Base-by-base conservation (phyloP, 768 basidiomycete genomes). In the Boletus coccyginus region DNA sequence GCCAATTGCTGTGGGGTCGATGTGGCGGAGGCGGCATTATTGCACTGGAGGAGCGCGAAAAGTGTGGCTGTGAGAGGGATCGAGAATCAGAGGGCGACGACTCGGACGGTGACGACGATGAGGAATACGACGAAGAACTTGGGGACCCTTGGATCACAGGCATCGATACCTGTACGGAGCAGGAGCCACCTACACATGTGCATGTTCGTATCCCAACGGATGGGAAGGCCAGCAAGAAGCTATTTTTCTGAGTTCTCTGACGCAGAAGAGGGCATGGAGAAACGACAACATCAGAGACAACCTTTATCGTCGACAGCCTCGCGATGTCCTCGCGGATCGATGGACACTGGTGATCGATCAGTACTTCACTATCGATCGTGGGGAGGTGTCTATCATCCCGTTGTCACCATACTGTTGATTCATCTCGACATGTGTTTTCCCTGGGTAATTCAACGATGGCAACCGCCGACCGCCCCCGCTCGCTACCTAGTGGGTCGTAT, bases 61-160 rank as follows among this genome's bases (percentile, higher is more conserved):
- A 49, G 41, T 97, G 94, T 68, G 84, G 86, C 17, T 97, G 94
- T 69, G 81, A 79, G 24, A 73, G 65, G 50, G 69, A 71, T 63
- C 50, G 27, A 6, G 58, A 53, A 31, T n/a, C 33, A 16, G 63
- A 73, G 67, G 53, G 52, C 5, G 47, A 52, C 31, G 62, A 52
- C 64, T 73, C 73, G 47, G 70, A 81, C 50, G 68, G 75, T 38
- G 77, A 77, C 11, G 53, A 61, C 31, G 62, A 58, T 13, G 58
- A 59, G 16, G 69, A 63, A 46, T 88, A 81, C 60, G 87, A 86
- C 47, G 87, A 86, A 69, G 85, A 91, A 53, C 83, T 87, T 47
- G 92, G 91, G 1, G 96, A 99, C 68, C 80, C 87, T 61, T 99
- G 97, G 97, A 66, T 99, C 57, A 84, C 81, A 76, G 75, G 71